Evolutionary conservation across 1,284 basidiomycete genomes (phyloP).

Genomic region (Ustilago hordei): DNA sequence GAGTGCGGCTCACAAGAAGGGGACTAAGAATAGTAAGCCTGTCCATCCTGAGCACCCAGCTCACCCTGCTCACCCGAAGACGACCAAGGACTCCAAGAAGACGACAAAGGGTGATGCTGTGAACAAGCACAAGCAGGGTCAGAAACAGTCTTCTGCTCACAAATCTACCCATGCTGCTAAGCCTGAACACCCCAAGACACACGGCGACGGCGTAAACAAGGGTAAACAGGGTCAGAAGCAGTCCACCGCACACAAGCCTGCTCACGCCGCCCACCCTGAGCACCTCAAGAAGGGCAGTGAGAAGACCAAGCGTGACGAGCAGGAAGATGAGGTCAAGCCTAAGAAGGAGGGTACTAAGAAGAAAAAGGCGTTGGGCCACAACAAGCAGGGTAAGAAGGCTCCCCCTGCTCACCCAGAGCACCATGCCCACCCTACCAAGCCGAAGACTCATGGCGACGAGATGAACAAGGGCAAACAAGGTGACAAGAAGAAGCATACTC

Average conservation of each 20-base stretch:
- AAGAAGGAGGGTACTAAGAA: not conserved
- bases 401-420: constrained; percentile 3
- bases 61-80: constrained; percentile 5
- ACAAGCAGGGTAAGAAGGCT: constrained; percentile 5
- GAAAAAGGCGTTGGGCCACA: not conserved
- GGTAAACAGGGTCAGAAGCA: constrained; percentile 13
- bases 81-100: not conserved
- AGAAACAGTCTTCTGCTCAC: constrained; percentile 14
- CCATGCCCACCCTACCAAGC: not conserved
- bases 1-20: constrained; percentile 6
- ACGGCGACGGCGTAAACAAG: constrained; percentile 3
- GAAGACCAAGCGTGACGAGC: not conserved
- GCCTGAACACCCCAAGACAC: constrained; percentile 1
- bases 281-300: too few species aligned
- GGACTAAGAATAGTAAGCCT: not conserved
- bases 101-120: constrained; percentile 4
- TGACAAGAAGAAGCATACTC: constrained; percentile 9
- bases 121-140: constrained; percentile 22
- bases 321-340: not conserved
- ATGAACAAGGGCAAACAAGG: constrained; percentile 14
- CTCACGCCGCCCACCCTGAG: constrained; percentile 1
- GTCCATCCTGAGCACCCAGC: constrained; percentile 4
- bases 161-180: constrained; percentile 4
- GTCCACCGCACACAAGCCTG: not conserved
- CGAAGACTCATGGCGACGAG: not conserved